A percentile compares a stretch with the other conserved stretches of the same genome.
These are phyloP conservation scores for Thielaviopsis punctulata DNA, from an alignment of 2,329 filamentous ascomycete genomes.

Conservation along the genomic window DNA sequence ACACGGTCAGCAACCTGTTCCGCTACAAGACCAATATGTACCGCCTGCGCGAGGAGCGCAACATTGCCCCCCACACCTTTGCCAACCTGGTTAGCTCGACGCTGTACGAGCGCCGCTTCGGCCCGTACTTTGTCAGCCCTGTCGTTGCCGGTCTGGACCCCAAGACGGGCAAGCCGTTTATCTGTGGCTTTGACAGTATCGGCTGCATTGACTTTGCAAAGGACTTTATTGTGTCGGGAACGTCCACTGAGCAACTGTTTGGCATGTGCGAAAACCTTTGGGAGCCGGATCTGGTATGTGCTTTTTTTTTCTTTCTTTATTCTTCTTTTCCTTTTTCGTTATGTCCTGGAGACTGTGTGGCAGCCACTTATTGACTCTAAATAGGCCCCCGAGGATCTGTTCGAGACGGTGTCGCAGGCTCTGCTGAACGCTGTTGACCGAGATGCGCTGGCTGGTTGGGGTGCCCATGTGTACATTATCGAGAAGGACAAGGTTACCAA, in stretches of 20 bases:
- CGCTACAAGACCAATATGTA: slow-evolving; percentile 99
- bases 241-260: slow-evolving; percentile 92
- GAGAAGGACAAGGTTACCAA: slow-evolving; percentile 99
- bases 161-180: slow-evolving; percentile 87
- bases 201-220: slow-evolving; percentile 99
- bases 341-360: no score
- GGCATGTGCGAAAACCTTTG: slow-evolving; percentile 96
- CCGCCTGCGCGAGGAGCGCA: slow-evolving; percentile 90
- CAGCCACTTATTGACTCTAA: neutral
- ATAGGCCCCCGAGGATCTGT: slow-evolving; percentile 83
- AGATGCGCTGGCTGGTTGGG: slow-evolving; percentile 94
- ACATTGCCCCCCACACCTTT: slow-evolving; percentile 87
- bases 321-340: no score
- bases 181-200: slow-evolving; percentile 98
- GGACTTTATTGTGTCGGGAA: slow-evolving; percentile 96
- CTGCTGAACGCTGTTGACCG: slow-evolving; percentile 90
- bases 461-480: slow-evolving; percentile 97
- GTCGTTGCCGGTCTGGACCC: slow-evolving; percentile 91
- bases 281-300: slow-evolving; percentile 88
- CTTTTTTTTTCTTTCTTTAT: slow-evolving; percentile 1
- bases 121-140: slow-evolving; percentile 88
- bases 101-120: slow-evolving; percentile 90
- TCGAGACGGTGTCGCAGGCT: slow-evolving; percentile 95
- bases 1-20: slow-evolving; percentile 89
- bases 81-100: slow-evolving; percentile 85